These are phyloP conservation scores for Euclidium syriacum DNA, from an alignment of 345 rosid genomes.

Conservation along the genomic window DNA sequence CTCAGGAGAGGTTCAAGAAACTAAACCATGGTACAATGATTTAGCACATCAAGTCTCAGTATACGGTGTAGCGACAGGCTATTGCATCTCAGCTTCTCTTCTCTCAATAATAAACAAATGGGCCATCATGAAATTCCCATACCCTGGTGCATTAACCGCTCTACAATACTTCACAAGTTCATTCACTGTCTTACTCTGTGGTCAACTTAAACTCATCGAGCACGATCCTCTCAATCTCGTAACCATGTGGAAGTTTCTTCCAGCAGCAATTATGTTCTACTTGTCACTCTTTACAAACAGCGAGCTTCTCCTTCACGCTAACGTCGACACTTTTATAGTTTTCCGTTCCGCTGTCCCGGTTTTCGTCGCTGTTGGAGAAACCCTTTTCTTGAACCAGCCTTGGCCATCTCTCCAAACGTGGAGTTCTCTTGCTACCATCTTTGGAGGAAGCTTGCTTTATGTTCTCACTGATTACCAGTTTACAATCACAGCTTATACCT, in stretches of 20 bases:
- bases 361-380: conserved; percentile 75
- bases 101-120: conserved; percentile 88
- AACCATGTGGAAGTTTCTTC: conserved; percentile 92
- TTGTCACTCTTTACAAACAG: conserved; percentile 84
- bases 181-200: conserved; percentile 58
- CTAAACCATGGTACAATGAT: conserved; percentile 28
- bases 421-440: conserved; percentile 79
- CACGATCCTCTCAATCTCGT: conserved; percentile 56
- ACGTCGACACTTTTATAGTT: conserved; percentile 83
- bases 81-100: conserved; percentile 89
- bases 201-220: conserved; percentile 51
- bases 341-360: conserved; percentile 79
- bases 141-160: conserved; percentile 90
- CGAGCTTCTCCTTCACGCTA: conserved; percentile 88
- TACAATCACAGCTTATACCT: conserved; percentile 63
- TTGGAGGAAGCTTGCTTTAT: conserved; percentile 78
- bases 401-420: conserved; percentile 75
- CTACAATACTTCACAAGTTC: conserved; percentile 87
- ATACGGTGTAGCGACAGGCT: conserved; percentile 84
- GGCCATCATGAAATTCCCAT: conserved; percentile 89
- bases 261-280: conserved; percentile 80
- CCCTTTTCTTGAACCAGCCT: conserved; percentile 73
- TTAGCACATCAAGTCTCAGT: conserved; percentile 54
- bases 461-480: conserved; percentile 81
- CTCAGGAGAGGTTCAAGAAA: neutral